Evolutionary conservation across 2,329 filamentous ascomycete species (phyloP), one percentile per base, ranked within the genome.

Genomic region (Bipolaris zeicola): DNA sequence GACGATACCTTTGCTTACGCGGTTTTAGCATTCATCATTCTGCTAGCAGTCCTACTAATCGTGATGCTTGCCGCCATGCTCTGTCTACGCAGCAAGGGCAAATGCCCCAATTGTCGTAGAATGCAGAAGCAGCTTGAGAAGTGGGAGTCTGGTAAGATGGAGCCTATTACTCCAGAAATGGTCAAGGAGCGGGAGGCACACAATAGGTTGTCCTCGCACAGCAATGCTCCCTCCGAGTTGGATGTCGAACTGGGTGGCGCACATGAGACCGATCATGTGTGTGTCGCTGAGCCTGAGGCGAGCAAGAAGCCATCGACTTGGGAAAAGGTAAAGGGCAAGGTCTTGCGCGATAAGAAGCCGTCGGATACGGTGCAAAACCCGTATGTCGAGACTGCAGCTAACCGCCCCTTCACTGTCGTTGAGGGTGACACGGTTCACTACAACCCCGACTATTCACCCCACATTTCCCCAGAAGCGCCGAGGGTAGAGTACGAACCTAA

Each of bases 111-210:
- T 1, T 63, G 61, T 41, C 26, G 28, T 20, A 33, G 22, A 11
- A 41, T 52, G 34, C 28, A 50, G 14, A 31, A 45, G 6, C 42
- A 61, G 22, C 39, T 63, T 5, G n/a, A 24, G 2, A 61, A 60
- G 34, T 63, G 53, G 50, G 31, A 61, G 20, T 44, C 45, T 3
- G 61, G 58, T 1, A 55, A 63, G 31, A 45, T 57, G 13, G 57
- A 57, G 34, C 26, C 36, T 4, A 57, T 61, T 14, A 61, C 58
- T 5, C 52, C 46, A 5, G 36, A 48, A 6, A 55, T 57, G 50
- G 50, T 61, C 8, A 50, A 34, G 41, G 10, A 45, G 6, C 54
- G 58, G 1, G 55, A 58, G 36, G 20, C 34, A 3, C 14, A 48
- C 3, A 48, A 45, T 31, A 44, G 51, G 22, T 11, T 22, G 5